These are phyloP conservation scores for Neohortaea acidophila DNA, from an alignment of 495 filamentous ascomycete genomes.

Conservation along the genomic window DNA sequence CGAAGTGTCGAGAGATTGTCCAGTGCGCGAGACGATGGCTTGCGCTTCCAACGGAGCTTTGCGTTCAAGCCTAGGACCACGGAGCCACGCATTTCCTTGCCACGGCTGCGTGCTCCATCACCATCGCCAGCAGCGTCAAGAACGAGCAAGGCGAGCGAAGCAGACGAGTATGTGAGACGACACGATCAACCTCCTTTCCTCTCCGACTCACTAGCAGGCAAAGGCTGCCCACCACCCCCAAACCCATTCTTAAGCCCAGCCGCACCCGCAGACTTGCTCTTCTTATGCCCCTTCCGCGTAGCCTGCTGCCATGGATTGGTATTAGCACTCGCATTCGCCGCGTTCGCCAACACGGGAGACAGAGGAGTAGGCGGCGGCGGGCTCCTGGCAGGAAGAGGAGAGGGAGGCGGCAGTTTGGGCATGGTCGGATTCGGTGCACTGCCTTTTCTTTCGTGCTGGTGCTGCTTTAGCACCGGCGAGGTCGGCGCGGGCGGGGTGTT, in stretches of 20 bases:
- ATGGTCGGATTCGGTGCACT: slow-evolving; percentile 9
- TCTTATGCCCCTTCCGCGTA: slow-evolving; percentile 17
- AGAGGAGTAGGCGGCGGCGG: neutral
- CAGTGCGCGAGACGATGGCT: too few species aligned
- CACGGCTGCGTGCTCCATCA: too few species aligned
- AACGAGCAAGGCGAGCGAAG: too few species aligned
- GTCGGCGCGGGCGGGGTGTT: neutral
- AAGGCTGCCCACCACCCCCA: slow-evolving; percentile 24
- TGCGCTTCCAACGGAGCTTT: too few species aligned
- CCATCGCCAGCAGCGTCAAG: too few species aligned
- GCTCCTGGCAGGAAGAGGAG: neutral
- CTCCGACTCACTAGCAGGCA: slow-evolving; percentile 28
- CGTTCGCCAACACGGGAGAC: neutral
- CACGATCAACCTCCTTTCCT: slow-evolving; percentile 32
- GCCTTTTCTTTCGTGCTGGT: slow-evolving; percentile 9
- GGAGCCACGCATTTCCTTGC: too few species aligned
- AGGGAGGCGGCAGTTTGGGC: neutral
- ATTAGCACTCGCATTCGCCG: slow-evolving; percentile 2
- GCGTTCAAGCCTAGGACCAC: too few species aligned
- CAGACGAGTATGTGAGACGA: too few species aligned
- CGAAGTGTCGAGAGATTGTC: too few species aligned
- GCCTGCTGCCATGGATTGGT: slow-evolving; percentile 22
- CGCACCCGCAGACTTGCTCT: slow-evolving; percentile 18
- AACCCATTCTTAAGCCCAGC: slow-evolving; percentile 3
- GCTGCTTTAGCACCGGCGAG: neutral